Evolutionary conservation across 2,329 filamentous ascomycete genomes (phyloP).

Genomic region (Fusarium transvaalense): DNA sequence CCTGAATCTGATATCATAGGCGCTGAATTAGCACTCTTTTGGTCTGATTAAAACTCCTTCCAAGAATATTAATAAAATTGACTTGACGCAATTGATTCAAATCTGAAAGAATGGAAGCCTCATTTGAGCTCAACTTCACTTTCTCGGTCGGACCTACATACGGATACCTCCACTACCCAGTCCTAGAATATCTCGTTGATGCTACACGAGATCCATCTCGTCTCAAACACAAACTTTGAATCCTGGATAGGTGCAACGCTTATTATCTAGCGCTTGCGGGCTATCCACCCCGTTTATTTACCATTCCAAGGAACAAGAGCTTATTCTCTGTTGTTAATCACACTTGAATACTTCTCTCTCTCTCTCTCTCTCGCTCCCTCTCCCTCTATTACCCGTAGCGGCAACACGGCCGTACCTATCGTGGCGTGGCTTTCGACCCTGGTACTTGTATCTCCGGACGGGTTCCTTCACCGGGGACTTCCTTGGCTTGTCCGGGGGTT

Average conservation of each 20-base stretch:
- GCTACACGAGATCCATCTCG: constrained; percentile 27
- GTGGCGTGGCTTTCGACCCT: constrained; percentile 32
- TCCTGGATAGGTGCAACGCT: constrained; percentile 20
- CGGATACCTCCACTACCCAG: constrained; percentile 4
- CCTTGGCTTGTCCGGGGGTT: constrained; percentile 43
- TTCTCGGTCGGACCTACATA: neutral
- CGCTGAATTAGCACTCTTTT: constrained; percentile 17
- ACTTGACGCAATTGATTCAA: constrained; percentile 13
- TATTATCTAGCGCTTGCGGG: constrained; percentile 42
- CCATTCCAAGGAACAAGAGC: constrained; percentile 37
- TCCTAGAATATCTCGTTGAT: constrained; percentile 4
- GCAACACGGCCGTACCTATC: constrained; percentile 25
- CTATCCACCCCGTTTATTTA: constrained; percentile 44
- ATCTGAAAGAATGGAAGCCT: neutral
- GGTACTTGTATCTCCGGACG: constrained; percentile 38
- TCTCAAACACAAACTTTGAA: constrained; percentile 26
- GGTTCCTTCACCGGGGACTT: constrained; percentile 39
- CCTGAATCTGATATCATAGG: constrained; percentile 35
- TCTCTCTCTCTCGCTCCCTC: neutral
- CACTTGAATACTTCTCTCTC: neutral
- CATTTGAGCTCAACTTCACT: neutral
- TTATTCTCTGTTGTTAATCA: neutral
- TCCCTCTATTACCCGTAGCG: constrained; percentile 18
- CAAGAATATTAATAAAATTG: constrained; percentile 11
- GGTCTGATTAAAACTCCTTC: constrained; percentile 2